Evolutionary conservation across 345 rosid species (phyloP), one percentile per base, ranked within the genome.

Genomic region (Rhodomyrtus tomentosa): DNA sequence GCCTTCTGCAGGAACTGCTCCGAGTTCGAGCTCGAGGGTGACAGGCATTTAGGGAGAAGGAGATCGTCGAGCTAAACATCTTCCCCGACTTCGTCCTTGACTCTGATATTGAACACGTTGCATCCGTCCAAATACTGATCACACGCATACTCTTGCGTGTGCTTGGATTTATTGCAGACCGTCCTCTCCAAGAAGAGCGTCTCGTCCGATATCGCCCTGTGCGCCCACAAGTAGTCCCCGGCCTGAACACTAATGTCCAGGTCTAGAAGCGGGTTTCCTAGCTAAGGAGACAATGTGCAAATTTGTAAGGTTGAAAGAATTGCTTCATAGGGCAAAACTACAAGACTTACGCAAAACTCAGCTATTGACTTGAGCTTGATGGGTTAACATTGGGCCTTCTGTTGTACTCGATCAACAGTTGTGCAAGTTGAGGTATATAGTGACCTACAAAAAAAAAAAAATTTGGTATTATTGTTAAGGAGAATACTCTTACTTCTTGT

Each of bases 181-280:
- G 54, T 89, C 52, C 83, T 89, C 84, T 88, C 83, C 87, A 87
- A 49, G 80, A 40, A 38, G 2, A 87, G 25, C 20, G 86, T 88
- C 82, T 86, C 86, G 54, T 91, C 93, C 1, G 90, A 87, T 86
- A 91, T 89, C 5, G 84, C 90, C 16, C 90, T 90, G 16, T 89
- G 90, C 36, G 85, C 52, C 93, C 93, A 86, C 48, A 89, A 76
- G 83, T 52, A 88, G 12, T 88, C 85, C 21, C 88, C 91, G 0
- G 88, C 81, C 72, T 84, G 84, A 13, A 91, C 82, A 51, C 91
- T 89, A 15, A 84, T 87, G 81, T 88, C 91, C 20, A 88, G n/a
- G 86, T 89, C 91, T 21, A 88, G 55, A 24, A 91, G 87, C 16
- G 91, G 90, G 82, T 89, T 91, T 51, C 91, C 93, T 58, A 91